Evolutionary conservation across 164 flowering plant species (phyloP), one percentile per base, ranked within the genome.

Genomic region (Hamamelis virginiana): DNA sequence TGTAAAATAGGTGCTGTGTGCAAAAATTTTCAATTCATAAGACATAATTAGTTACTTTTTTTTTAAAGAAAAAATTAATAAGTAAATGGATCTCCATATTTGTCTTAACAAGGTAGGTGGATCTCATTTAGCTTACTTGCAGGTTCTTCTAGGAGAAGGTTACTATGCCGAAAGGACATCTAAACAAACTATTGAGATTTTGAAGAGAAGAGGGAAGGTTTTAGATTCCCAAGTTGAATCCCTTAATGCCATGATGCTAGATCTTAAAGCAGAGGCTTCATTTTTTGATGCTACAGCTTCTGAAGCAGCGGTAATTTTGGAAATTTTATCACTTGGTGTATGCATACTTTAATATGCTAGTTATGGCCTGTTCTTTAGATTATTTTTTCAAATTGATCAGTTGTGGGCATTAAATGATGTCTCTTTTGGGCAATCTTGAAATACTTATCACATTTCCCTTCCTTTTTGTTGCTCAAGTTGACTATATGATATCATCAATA

Each of bases 61-160:
- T n/a, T n/a, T n/a, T n/a, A n/a, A n/a, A n/a, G n/a, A n/a, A n/a
- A n/a, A n/a, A n/a, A n/a, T n/a, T n/a, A n/a, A n/a, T n/a, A n/a
- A n/a, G n/a, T n/a, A n/a, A n/a, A n/a, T n/a, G n/a, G n/a, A n/a
- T n/a, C n/a, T n/a, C n/a, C n/a, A n/a, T n/a, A n/a, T n/a, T n/a
- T n/a, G n/a, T n/a, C n/a, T n/a, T n/a, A 43, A 16, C 65, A 43
- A 45, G 44, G 43, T 58, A 21, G 45, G 2, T 11, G 33, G 45
- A 27, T 41, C 2, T 55, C 28, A 23, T 56, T 58, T 25, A 28
- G 5, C 51, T 47, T 70, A 25, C 12, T 15, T 79, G 68, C 51
- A 95, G 99, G 97, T 95, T 75, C 83, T 93, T 21, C 53, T 95
- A 21, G 99, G 99, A 65, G 99, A 92, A 76, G 89, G 92, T 41